Base-by-base conservation (phyloP, 2,329 filamentous ascomycete species). In the Colletotrichum phormii region DNA sequence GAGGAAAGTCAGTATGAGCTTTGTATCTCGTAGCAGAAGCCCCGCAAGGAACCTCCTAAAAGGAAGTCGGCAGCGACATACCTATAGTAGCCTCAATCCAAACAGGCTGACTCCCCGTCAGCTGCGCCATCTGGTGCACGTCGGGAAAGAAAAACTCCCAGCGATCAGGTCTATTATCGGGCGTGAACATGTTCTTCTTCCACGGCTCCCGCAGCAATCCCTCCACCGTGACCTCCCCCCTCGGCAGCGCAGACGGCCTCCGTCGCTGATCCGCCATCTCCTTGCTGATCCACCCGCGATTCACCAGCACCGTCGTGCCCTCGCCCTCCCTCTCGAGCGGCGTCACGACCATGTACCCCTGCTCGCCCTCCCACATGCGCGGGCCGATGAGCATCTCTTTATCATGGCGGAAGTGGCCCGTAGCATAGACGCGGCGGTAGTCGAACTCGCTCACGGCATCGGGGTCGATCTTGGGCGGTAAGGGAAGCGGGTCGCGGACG, bases 161-260 rank as follows among this genome's bases (percentile, higher is more conserved):
- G 79, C 91, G 91, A 77, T 95, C 92, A 0, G 96, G 96, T 77
- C 90, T 87, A 78, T 99, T 99, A 0, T 93, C 91, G 0, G 97
- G 97, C 68, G 97, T 99, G 82, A 99, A 99, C 89, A 95, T 93
- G 82, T 99, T 99, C 88, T 96, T 97, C 89, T 97, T 97, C 90
- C 94, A 97, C 9, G 96, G 96, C 84, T 97, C 91, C 72, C 97
- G 85, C 80, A 99, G 81, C 81, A 99, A 79, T 0, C 97, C 97
- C 83, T 98, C 92, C 2, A 99, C 91, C 0, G 88, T 89, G 11
- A 98, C 92, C 78, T 93, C 90, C 0, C 91, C 94, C 61, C 79
- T 81, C 0, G 93, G 93, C 76, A 98, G 77, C 1, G 91, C 91
- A 29, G 91, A 89, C 0, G 88, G 85, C 29, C 94, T 84, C 59